phyloP scores from a whole-genome alignment of 2,329 filamentous ascomycete genomes.

The Fusarium humuli region DNA sequence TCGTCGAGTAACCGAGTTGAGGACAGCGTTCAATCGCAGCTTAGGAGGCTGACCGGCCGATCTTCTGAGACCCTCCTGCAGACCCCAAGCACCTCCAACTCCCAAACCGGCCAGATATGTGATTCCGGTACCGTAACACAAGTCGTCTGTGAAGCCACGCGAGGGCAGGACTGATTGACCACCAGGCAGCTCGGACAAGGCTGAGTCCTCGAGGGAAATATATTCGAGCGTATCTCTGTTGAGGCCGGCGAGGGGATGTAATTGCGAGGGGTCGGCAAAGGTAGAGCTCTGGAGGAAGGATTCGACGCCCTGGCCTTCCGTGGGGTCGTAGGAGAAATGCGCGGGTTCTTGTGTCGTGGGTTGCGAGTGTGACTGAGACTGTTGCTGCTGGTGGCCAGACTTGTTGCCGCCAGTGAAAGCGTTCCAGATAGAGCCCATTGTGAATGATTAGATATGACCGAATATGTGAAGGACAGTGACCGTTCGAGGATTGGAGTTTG shows the following conservation, averaged over 20 bases:
- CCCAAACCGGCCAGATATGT: constrained; percentile 91
- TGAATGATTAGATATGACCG: constrained; percentile 31
- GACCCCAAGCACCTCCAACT: constrained; percentile 89
- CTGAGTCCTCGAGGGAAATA: constrained; percentile 90
- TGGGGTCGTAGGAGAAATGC: constrained; percentile 74
- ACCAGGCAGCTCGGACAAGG: constrained; percentile 86
- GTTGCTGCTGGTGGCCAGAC: constrained; percentile 56
- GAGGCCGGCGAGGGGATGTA: constrained; percentile 93
- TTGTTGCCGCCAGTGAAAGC: constrained; percentile 71
- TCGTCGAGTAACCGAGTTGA: constrained; percentile 92
- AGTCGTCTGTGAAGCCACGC: constrained; percentile 96
- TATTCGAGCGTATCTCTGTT: constrained; percentile 96
- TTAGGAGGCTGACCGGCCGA: constrained; percentile 84
- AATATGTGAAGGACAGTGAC: constrained; percentile 22
- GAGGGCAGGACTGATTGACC: constrained; percentile 90
- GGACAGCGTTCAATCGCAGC: constrained; percentile 90
- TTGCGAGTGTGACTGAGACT: constrained; percentile 52
- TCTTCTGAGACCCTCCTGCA: constrained; percentile 87
- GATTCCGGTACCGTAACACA: constrained; percentile 96
- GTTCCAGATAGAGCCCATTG: constrained; percentile 71
- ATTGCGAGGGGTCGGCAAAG: constrained; percentile 85
- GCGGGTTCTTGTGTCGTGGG: constrained; percentile 61
- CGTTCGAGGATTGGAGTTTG: constrained; percentile 29
- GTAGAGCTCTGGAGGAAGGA: constrained; percentile 83
- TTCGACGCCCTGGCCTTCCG: constrained; percentile 81